phyloP scores from a whole-genome alignment of 768 basidiomycete genomes.

The Holtermannia corniformis region DNA sequence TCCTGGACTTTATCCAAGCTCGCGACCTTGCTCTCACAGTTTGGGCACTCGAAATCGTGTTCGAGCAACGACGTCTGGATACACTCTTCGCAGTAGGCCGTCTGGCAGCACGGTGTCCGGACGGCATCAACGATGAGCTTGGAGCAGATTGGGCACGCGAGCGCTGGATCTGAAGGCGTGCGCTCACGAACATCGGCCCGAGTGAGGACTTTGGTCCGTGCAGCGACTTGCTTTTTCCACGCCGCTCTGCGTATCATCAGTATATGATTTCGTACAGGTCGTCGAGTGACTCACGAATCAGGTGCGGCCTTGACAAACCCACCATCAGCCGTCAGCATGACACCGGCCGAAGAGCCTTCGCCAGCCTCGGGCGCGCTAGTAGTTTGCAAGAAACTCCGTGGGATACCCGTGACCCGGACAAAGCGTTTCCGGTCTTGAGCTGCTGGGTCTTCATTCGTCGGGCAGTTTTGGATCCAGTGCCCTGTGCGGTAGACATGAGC shows the following conservation, averaged over 20 bases:
- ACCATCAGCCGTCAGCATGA: conserved; percentile 98
- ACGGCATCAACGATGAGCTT: conserved; percentile 89
- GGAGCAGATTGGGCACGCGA: conserved; percentile 84
- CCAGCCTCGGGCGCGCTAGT: conserved; percentile 61
- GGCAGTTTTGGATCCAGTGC: conserved; percentile 99
- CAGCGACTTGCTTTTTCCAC: conserved; percentile 73
- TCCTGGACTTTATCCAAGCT: conserved; percentile 75
- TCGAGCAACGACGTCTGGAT: conserved; percentile 89
- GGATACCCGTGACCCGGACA: conserved; percentile 96
- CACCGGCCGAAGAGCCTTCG: conserved; percentile 54
- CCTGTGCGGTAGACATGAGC: conserved; percentile 47
- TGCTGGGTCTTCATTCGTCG: conserved; percentile 90
- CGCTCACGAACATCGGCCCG: conserved; percentile 78
- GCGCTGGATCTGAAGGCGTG: conserved; percentile 62
- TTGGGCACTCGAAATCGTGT: conserved; percentile 87
- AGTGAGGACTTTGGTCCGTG: conserved; percentile 64
- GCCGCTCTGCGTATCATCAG: conserved; percentile 50
- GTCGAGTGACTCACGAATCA: conserved; percentile 61
- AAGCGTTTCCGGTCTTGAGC: conserved; percentile 91
- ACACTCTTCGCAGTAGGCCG: conserved; percentile 90
- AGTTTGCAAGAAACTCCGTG: conserved; percentile 90
- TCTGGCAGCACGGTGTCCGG: conserved; percentile 88
- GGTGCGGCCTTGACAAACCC: conserved; percentile 96
- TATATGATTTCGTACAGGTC: background rate
- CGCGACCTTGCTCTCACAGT: conserved; percentile 75